Percentiles rank a stretch among this genome's conserved stretches.
Evolutionary conservation across 306 rosid genomes (phyloP).

Genomic region (Senna tora): DNA sequence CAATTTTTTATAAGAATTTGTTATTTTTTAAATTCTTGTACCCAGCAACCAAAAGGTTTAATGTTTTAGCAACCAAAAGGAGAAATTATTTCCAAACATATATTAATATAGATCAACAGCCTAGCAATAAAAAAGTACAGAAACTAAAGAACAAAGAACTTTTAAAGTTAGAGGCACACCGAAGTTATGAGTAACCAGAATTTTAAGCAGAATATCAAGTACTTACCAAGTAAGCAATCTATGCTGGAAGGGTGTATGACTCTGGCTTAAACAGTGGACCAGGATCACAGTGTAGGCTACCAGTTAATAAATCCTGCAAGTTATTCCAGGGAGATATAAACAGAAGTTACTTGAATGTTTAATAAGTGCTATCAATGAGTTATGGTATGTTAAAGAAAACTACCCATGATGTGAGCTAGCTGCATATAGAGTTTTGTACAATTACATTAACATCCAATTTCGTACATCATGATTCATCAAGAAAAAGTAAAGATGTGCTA

Average conservation of each 20-base stretch:
- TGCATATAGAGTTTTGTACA: constrained; percentile 53
- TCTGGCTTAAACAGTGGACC: constrained; percentile 91
- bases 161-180: neutral
- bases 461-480: constrained; percentile 21
- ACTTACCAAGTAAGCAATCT: constrained; percentile 81
- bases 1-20: too few species aligned
- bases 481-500: neutral
- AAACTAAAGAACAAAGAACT: neutral
- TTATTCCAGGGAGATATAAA: constrained; percentile 36
- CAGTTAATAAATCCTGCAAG: constrained; percentile 87
- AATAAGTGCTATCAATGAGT: constrained; percentile 23
- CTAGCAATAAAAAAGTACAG: neutral
- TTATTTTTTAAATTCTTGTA: too few species aligned
- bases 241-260: constrained; percentile 58
- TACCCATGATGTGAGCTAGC: constrained; percentile 95
- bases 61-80: too few species aligned
- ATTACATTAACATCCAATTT: constrained; percentile 32
- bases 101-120: neutral
- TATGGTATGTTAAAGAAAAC: constrained; percentile 42
- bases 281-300: constrained; percentile 96
- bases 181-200: constrained; percentile 15
- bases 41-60: too few species aligned
- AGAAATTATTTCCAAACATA: too few species aligned
- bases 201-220: constrained; percentile 33
- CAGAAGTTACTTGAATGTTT: constrained; percentile 30